Evolutionary conservation across 305 asterid species (phyloP), one percentile per base, ranked within the genome.

Genomic region (Plantago coronopus): DNA sequence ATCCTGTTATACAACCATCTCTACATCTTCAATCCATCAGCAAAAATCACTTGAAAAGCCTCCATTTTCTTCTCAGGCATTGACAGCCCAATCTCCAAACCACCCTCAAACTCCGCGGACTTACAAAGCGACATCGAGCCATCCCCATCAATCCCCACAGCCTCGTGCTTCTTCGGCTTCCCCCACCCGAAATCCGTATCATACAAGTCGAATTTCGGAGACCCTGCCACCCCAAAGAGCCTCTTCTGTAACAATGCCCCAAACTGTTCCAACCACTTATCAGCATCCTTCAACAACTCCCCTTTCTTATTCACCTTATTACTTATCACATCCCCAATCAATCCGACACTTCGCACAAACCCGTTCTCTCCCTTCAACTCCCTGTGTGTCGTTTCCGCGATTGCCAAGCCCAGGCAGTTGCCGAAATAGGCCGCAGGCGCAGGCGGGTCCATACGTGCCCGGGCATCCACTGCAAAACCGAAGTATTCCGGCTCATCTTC

Each of bases 181-280:
- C 85, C 88, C 88, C 81, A 79, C 76, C 88, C 85, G 65, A 76
- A 81, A 65, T 81, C 81, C 18, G 59, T 7, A 13, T 59, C 77
- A 50, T 81, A 79, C 53, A 74, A 5, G 27, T 76, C 72, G 48
- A 79, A 72, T 13, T 49, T 76, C 0, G 85, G 79, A 12, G 85
- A 78, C 0, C 88, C 88, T 14, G 83, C 70, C 43, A 81, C 76
- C 43, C 71, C 73, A 6, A 69, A 17, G 0, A 9, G 0, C 18
- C 87, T 71, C 45, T 66, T 69, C 8, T 57, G 31, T 0, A 61
- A 0, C 49, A 74, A 15, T 23, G 57, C 38, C 54, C 38, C 57
- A 48, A 6, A 65, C 4, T 68, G 65, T 43, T n/a, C 59, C 58
- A 75, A 0, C 79, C 75, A 75, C 2, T 57, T 61, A 13, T 72